A percentile compares a stretch with the other conserved stretches of the same genome.
These are phyloP conservation scores for Nematocida sp. DNA, from an alignment of 371 early-diverging fungal genomes.

Conservation along the genomic window DNA sequence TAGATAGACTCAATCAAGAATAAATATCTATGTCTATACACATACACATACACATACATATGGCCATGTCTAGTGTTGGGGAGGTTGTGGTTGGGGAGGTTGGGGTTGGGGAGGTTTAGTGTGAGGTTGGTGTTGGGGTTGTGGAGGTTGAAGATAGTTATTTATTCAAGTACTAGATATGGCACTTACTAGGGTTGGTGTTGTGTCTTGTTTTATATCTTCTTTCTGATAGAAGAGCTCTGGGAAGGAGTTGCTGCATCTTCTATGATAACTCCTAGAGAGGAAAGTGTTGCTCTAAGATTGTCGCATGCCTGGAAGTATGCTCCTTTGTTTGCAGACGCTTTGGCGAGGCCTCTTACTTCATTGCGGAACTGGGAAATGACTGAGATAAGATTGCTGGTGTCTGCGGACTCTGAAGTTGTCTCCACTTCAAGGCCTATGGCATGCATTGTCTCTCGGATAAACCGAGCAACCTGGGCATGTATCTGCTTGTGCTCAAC, in stretches of 20 bases:
- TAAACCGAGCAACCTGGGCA: constrained; percentile 17
- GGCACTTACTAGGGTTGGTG: too few relatives aligned
- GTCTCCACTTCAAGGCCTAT: constrained; percentile 28
- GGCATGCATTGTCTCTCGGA: constrained; percentile 29
- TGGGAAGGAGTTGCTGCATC: constrained; percentile 42
- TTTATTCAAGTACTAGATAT: too few relatives aligned
- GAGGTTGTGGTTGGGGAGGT: too few relatives aligned
- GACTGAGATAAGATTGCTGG: not conserved
- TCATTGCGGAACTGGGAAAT: constrained; percentile 56
- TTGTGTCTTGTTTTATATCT: too few relatives aligned
- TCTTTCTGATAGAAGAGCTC: constrained; percentile 27
- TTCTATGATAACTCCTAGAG: constrained; percentile 60
- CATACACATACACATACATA: not conserved
- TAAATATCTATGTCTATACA: not conserved
- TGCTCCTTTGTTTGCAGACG: constrained; percentile 14
- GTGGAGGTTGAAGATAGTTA: too few relatives aligned
- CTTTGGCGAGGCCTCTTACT: constrained; percentile 53
- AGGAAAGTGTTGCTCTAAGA: constrained; percentile 54
- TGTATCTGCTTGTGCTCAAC: not conserved
- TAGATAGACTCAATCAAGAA: not conserved
- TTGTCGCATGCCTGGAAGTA: constrained; percentile 60
- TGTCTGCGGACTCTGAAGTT: not conserved
- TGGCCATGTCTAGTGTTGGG: not conserved
- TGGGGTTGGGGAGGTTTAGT: too few relatives aligned
- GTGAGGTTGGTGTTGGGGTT: too few relatives aligned